Conservation (phyloP, 176 grass and related monocot genomes). For the Phyllostachys edulis region DNA sequence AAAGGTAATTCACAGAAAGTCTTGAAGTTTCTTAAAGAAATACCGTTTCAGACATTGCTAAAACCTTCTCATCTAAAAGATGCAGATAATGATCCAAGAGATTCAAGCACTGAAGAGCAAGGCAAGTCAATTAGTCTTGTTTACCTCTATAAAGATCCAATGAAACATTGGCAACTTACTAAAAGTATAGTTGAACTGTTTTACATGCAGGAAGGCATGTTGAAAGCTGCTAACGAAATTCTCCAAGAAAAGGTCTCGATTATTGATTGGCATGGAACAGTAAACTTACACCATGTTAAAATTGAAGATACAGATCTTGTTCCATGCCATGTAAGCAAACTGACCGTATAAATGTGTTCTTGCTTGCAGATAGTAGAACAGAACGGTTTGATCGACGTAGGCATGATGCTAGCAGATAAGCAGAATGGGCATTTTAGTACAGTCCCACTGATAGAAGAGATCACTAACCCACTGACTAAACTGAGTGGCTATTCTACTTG, state of each 20-base stretch:
- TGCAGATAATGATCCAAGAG: constrained; percentile 89
- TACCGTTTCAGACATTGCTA: constrained; percentile 3
- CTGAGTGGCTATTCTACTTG: constrained; percentile 83
- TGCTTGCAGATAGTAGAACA: constrained; percentile 86
- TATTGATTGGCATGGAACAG: neutral
- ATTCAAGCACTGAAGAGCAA: constrained; percentile 87
- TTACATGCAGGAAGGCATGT: constrained; percentile 67
- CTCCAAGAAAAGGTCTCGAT: constrained; percentile 73
- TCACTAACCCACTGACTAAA: constrained; percentile 85
- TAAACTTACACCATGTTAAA: neutral
- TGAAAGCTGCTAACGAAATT: constrained; percentile 83
- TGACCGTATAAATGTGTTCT: neutral
- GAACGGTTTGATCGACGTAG: constrained; percentile 56
- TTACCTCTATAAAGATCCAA: constrained; percentile 7
- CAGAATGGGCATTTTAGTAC: constrained; percentile 87
- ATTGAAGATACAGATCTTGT: neutral
- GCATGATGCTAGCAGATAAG: constrained; percentile 52
- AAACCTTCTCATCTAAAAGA: constrained; percentile 46
- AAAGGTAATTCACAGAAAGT: constrained; percentile 54
- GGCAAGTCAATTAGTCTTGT: constrained; percentile 35
- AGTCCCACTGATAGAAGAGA: constrained; percentile 66
- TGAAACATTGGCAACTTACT: neutral
- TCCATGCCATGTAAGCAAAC: neutral
- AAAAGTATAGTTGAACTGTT: constrained; percentile 11
- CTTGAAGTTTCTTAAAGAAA: neutral